A percentile compares a stretch with the other conserved stretches of the same genome.
phyloP scores from a whole-genome alignment of 1,284 basidiomycete species.

The Volvariella surrecta region DNA sequence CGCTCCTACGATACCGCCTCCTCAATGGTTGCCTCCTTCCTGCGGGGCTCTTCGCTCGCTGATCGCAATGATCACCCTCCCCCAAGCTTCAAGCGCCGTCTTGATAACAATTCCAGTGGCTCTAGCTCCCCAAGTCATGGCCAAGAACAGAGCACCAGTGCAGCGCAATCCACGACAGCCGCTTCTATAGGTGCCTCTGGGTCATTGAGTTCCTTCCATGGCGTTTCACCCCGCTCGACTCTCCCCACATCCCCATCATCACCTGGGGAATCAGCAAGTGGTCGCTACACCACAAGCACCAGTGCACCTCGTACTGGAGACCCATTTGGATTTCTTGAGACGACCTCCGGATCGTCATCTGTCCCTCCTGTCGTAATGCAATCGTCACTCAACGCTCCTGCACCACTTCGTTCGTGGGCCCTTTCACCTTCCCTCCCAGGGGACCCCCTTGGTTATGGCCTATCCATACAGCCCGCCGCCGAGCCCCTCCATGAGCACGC shows the following conservation, averaged over 20 bases:
- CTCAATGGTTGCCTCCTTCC: slow-evolving; percentile 42
- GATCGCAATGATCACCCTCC: slow-evolving; percentile 23
- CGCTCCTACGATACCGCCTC: slow-evolving; percentile 49
- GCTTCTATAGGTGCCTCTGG: not conserved
- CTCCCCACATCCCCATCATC: slow-evolving; percentile 16
- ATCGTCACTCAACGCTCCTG: slow-evolving; percentile 22
- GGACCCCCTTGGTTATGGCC: not conserved
- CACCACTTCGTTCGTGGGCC: slow-evolving; percentile 23
- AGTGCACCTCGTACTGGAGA: slow-evolving; percentile 19
- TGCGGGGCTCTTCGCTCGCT: slow-evolving; percentile 32
- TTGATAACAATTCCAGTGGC: slow-evolving; percentile 19
- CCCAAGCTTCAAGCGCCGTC: slow-evolving; percentile 35
- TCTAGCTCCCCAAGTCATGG: not conserved
- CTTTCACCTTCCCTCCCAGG: slow-evolving; percentile 16
- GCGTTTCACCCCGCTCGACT: slow-evolving; percentile 12
- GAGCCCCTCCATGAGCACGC: slow-evolving; percentile 59
- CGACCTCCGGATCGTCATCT: slow-evolving; percentile 16
- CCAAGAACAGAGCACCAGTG: not conserved
- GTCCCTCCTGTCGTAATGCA: slow-evolving; percentile 19
- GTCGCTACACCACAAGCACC: not conserved
- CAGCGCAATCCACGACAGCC: slow-evolving; percentile 2
- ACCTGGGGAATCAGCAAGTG: slow-evolving; percentile 1
- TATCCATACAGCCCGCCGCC: not conserved
- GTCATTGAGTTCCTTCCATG: slow-evolving; percentile 4
- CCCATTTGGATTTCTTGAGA: slow-evolving; percentile 48